Base-by-base conservation (phyloP, 2,329 filamentous ascomycete genomes). In the Venturia pyrina region DNA sequence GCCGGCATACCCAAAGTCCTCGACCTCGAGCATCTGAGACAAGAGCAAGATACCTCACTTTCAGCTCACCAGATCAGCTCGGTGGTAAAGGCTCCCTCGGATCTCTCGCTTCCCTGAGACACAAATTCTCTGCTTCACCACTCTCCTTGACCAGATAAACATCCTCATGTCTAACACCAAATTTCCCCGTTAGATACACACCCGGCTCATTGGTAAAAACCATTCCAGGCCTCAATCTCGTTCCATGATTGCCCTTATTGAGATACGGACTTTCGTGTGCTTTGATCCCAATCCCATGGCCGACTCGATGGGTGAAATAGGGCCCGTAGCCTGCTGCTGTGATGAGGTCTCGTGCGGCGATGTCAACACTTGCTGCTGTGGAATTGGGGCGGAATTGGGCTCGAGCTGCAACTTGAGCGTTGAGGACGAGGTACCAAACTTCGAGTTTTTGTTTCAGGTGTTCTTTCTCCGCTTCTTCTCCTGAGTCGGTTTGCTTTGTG, bases 241-340 rank as follows among this genome's bases (percentile, higher is more conserved):
- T 75, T 1, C 71, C 73, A 2, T 75, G 76, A 69, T 88, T 88
- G 66, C 83, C 86, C 70, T 87, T 85, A 71, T 88, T 86, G 41
- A 88, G 74, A 69, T 87, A 88, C 0, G 85, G 85, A 40, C 83
- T 85, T 71, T 88, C 85, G 68, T 87, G 85, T 0, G 85, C 85
- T 74, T 88, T 87, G 71, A 88, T 87, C 0, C 85, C 86, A 61
- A 88, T 87, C 1, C 85, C 83, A 69, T 88, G 86, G 0, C 85
- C 85, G 0, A 88, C 76, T 1, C 85, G 80, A 69, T 88, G 85
- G 1, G 85, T 87, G 68, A 88, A 88, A 0, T 78, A 79, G 24
- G 80, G 75, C 0, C 82, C 84, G 67, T 87, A 87, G 0, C 85
- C 85, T 0, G 83, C 85, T 13, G 80, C 72, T 15, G 81, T 78